Base-by-base conservation (phyloP, 129 eudicot species). In the Arctium minus region DNA sequence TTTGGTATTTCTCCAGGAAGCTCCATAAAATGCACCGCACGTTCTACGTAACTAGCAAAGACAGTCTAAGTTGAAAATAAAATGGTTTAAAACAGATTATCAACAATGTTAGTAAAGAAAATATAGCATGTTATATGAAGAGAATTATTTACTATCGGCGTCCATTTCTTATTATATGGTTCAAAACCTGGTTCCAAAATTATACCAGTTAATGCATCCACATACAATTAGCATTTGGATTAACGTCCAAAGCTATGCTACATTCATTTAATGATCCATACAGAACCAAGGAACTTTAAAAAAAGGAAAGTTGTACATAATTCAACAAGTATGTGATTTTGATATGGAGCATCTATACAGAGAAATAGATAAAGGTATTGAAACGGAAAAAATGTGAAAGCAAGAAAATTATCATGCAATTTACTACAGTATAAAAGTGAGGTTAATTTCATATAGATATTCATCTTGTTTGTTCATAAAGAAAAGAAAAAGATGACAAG, bases 1-100 rank as follows among this genome's bases (percentile, higher is more conserved):
- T 90, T 95, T 53, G 89, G 93, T 79, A 92, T 87, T 83, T 95
- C 98, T 89, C 98, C 98, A 56, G 98, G 98, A 85, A 95, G 98
- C 89, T 95, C 98, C 98, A 95, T 95, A 88, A 95, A 95, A 86
- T 87, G 98, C 85, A 95, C 94, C 27, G 94, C 86, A 74, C 97
- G 94, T 12, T 95, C 98, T 12, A 81, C 86, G 80, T 95, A 95
- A 81, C 97, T 91, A 31, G 92, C 92, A 88, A 95, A 95, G 82
- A 92, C 86, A 35, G 92, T 82, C 98, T 95, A 80, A 75, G 75
- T 82, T 15, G 82, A 79, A 85, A 78, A 78, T 15, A 53, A 77
- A 72, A 53, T 77, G 73, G 64, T 78, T 73, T 30, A 12, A 80
- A 13, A 81, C 36, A 68, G 48, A 74, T 42, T 40, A 44, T 53